These are phyloP conservation scores for Hymenotorrendiella dingleyae DNA, from an alignment of 2,329 filamentous ascomycete species.

Conservation along the genomic window DNA sequence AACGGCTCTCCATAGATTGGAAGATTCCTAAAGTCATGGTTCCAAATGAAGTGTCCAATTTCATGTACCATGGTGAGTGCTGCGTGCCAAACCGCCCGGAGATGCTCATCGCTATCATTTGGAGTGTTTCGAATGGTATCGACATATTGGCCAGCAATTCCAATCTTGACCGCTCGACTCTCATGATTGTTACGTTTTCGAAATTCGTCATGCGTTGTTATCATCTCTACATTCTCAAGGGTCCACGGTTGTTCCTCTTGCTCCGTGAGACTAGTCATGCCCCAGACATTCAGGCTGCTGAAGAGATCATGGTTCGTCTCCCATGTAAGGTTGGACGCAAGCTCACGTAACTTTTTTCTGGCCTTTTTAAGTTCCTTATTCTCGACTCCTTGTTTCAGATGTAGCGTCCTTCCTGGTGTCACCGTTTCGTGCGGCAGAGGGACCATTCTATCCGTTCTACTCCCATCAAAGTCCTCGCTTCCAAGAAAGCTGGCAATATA, in stretches of 20 bases:
- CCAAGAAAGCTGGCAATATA: slow-evolving; percentile 23
- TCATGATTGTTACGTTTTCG: slow-evolving; percentile 1
- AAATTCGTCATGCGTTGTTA: slow-evolving; percentile 10
- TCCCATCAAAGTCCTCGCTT: slow-evolving; percentile 2
- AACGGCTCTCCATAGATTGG: slow-evolving; percentile 17
- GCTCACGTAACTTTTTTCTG: slow-evolving; percentile 13
- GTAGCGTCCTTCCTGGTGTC: neutral
- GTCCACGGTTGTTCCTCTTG: slow-evolving; percentile 6
- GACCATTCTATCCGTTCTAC: no score
- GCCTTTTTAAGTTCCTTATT: slow-evolving; percentile 8
- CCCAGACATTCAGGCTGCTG: slow-evolving; percentile 10
- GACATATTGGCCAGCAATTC: slow-evolving; percentile 21
- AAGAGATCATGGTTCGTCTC: slow-evolving; percentile 18
- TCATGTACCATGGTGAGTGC: slow-evolving; percentile 26
- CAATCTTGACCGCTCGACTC: slow-evolving; percentile 19
- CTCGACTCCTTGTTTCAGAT: neutral
- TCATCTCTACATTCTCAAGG: slow-evolving; percentile 3
- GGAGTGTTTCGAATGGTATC: slow-evolving; percentile 13
- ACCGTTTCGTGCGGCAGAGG: neutral
- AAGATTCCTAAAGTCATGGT: slow-evolving; percentile 17
- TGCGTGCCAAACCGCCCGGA: slow-evolving; percentile 22
- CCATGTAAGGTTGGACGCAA: slow-evolving; percentile 20
- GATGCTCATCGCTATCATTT: slow-evolving; percentile 12
- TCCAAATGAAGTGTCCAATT: slow-evolving; percentile 23
- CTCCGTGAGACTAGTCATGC: slow-evolving; percentile 13